phyloP scores from a whole-genome alignment of 352 stramenopile genomes.

The Phytophthora rubi region DNA sequence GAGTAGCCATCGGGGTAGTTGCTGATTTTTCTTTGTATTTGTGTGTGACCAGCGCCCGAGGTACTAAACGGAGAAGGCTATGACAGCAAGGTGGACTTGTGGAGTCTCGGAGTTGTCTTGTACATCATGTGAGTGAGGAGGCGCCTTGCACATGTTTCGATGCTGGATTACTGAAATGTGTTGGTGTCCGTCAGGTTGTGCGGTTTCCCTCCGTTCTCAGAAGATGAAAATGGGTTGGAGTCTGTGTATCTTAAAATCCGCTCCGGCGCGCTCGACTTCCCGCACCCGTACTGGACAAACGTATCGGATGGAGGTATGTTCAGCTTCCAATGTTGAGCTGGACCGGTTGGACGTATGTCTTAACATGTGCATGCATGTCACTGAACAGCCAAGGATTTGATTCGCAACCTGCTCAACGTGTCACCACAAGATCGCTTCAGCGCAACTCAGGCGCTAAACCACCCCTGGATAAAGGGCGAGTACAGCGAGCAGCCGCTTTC shows the following conservation, averaged over 20 bases:
- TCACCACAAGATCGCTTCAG: conserved; percentile 74
- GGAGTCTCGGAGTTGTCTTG: conserved; percentile 86
- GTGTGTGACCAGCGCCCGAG: conserved; percentile 57
- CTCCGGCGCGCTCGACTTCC: conserved; percentile 80
- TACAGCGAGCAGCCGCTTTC: conserved; percentile 82
- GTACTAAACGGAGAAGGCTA: conserved; percentile 87
- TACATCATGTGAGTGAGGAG: conserved; percentile 81
- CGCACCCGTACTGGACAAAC: conserved; percentile 87
- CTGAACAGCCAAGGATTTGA: conserved; percentile 76
- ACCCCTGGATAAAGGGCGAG: conserved; percentile 89
- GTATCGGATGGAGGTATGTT: conserved; percentile 74
- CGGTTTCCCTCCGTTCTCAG: conserved; percentile 81
- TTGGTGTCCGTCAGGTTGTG: conserved; percentile 54
- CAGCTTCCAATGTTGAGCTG: background rate
- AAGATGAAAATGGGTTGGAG: conserved; percentile 85
- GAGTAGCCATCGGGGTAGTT: background rate
- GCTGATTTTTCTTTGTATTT: conserved; percentile 7
- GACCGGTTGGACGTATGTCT: conserved; percentile 5
- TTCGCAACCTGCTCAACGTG: conserved; percentile 82
- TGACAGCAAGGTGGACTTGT: conserved; percentile 89
- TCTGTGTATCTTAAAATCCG: conserved; percentile 89
- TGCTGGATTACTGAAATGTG: background rate
- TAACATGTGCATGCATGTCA: conserved; percentile 14
- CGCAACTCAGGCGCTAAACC: conserved; percentile 69
- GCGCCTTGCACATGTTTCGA: background rate